Base-by-base conservation (phyloP, 805 yeast species). In the Candida quercuum region DNA sequence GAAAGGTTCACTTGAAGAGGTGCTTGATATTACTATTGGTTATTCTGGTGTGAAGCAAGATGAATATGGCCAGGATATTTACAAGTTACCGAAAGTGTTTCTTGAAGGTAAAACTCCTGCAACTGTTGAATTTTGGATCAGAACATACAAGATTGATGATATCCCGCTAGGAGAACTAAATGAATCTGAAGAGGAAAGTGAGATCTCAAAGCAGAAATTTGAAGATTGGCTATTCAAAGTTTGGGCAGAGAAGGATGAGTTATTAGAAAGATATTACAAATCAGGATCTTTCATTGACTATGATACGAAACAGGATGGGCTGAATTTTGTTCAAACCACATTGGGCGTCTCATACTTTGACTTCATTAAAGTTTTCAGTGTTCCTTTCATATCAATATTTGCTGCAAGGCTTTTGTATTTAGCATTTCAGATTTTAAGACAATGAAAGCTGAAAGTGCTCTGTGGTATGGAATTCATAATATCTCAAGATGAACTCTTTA, bases 11-110 rank as follows among this genome's bases (percentile, higher is more conserved):
- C 69, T 76, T 12, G 71, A 72, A 25, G 71, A 67, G 6, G 72
- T 93, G 0, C 86, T 87, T 53, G 97, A 93, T 60, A 61, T 86
- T 25, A 86, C 99, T 0, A 70, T 86, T 29, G 96, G 81, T 1
- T 93, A 88, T 59, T 69, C 81, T 5, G 96, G 88, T 11, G 77
- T 86, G 33, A 61, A 56, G 28, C 60, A 74, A 2, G 67, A 67
- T 6, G 79, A 78, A 42, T 82, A 72, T 53, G 96, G 95, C 2
- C 96, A 93, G 57, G 81, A 80, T 46, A 69, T 71, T 24, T 93
- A 73, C 58, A 76, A 87, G 2, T 65, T 93, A 38, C 67, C 69
- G 38, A 66, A 71, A 22, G 74, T 81, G 28, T 87, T 79, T 52
- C 52, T 87, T 7, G 63, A 67, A 35, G 96, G 96, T 2, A 63